Percentiles rank a stretch among this genome's conserved stretches.
These are phyloP conservation scores for Pythium coloratum DNA, from an alignment of 352 stramenopile species.

Conservation along the genomic window DNA sequence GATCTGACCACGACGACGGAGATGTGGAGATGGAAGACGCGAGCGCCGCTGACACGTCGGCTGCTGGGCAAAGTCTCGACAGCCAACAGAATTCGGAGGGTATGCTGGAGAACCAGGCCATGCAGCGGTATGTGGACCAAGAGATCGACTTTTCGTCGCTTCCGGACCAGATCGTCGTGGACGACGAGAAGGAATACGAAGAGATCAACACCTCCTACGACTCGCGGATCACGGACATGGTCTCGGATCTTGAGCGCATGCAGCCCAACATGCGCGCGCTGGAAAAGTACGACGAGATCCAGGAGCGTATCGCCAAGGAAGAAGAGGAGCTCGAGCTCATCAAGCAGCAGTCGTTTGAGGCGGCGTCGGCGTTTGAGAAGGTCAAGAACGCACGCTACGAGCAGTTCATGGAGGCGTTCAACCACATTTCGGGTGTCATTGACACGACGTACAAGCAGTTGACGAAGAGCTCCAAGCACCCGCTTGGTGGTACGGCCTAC, in stretches of 20 bases:
- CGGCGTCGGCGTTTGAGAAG: slow-evolving; percentile 70
- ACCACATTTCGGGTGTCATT: slow-evolving; percentile 92
- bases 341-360: slow-evolving; percentile 61
- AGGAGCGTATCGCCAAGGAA: slow-evolving; percentile 73
- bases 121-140: slow-evolving; percentile 44
- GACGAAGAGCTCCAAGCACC: slow-evolving; percentile 98
- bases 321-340: slow-evolving; percentile 79
- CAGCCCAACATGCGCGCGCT: slow-evolving; percentile 97
- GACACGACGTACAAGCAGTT: slow-evolving; percentile 97
- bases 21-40: slow-evolving; percentile 70
- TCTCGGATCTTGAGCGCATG: slow-evolving; percentile 92
- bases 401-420: slow-evolving; percentile 94
- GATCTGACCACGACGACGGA: slow-evolving; percentile 26
- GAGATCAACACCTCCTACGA: slow-evolving; percentile 74
- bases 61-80: slow-evolving; percentile 23
- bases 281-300: slow-evolving; percentile 88
- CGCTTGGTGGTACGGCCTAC: slow-evolving; percentile 86
- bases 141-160: slow-evolving; percentile 92
- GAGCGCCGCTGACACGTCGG: slow-evolving; percentile 2
- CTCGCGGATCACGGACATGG: slow-evolving; percentile 59
- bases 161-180: slow-evolving; percentile 63
- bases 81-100: slow-evolving; percentile 39
- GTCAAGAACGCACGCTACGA: slow-evolving; percentile 73
- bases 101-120: slow-evolving; percentile 47
- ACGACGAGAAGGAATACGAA: slow-evolving; percentile 86